phyloP scores from a whole-genome alignment of 75 land plant species.

The Sequoia sempervirens region DNA sequence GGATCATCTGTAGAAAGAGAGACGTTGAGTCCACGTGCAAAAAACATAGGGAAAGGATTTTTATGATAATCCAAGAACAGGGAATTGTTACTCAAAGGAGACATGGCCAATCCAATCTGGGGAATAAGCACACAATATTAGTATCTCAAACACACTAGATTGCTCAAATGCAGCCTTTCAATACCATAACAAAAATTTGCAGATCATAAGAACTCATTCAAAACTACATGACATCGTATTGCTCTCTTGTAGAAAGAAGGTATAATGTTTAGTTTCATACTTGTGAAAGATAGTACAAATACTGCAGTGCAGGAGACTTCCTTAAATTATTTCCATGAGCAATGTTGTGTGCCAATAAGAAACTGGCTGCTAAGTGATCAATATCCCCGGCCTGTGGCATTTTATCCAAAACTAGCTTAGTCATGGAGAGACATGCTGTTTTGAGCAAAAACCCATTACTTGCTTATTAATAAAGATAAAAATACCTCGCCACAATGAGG shows the following conservation, averaged over 20 bases:
- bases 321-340: conserved; percentile 96
- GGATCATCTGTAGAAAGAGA: conserved; percentile 99
- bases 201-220: not conserved
- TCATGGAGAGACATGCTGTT: not conserved
- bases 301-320: conserved; percentile 96
- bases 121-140: not conserved
- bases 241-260: not conserved
- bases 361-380: conserved; percentile 97
- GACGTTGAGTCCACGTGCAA: conserved; percentile 92
- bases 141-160: not conserved
- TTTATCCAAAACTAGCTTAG: not conserved
- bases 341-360: conserved; percentile 76
- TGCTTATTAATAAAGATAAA: not conserved
- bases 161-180: not conserved
- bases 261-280: conserved; percentile 20
- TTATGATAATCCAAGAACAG: conserved; percentile 94
- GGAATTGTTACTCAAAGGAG: conserved; percentile 98
- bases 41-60: conserved; percentile 95
- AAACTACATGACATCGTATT: not conserved
- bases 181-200: not conserved
- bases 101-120: conserved; percentile 99
- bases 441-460: not conserved
- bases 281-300: conserved; percentile 91
- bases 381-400: conserved; percentile 83
- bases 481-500: conserved; percentile 97